Conservation (phyloP, 192 early-diverging fungal genomes). For the Coemansia sp. region DNA sequence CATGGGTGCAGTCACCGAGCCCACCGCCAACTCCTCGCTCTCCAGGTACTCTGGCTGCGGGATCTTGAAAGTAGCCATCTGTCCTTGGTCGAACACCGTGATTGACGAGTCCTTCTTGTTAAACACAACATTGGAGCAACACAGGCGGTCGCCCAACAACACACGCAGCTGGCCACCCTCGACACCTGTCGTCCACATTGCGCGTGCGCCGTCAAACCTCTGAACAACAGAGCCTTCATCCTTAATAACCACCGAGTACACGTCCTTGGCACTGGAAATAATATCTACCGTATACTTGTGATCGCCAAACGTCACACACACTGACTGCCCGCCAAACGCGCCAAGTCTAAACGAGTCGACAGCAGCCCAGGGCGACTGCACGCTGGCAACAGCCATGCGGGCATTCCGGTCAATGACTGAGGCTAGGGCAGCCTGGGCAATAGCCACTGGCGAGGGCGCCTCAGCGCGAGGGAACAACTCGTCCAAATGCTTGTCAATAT, state of each 20-base stretch:
- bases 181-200: conserved; percentile 28
- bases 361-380: conserved; percentile 45
- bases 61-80: conserved; percentile 53
- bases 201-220: conserved; percentile 13
- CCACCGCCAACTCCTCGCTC: conserved; percentile 68
- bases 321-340: conserved; percentile 29
- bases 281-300: conserved; percentile 32
- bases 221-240: conserved; percentile 12
- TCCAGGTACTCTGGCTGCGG: conserved; percentile 70
- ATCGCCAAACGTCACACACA: conserved; percentile 20
- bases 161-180: conserved; percentile 59
- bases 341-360: conserved; percentile 57
- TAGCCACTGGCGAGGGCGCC: conserved; percentile 57
- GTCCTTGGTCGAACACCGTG: conserved; percentile 69
- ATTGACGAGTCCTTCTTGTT: conserved; percentile 59
- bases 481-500: conserved; percentile 72
- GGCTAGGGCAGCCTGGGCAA: conserved; percentile 68
- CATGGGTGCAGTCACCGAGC: conserved; percentile 85
- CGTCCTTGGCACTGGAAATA: neutral
- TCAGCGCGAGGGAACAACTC: conserved; percentile 32
- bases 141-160: conserved; percentile 63
- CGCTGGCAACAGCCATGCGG: conserved; percentile 23
- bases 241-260: conserved; percentile 22
- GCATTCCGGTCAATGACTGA: conserved; percentile 61
- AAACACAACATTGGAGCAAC: conserved; percentile 66